phyloP scores from a whole-genome alignment of 2,329 filamentous ascomycete species.

The Monilinia laxa region DNA sequence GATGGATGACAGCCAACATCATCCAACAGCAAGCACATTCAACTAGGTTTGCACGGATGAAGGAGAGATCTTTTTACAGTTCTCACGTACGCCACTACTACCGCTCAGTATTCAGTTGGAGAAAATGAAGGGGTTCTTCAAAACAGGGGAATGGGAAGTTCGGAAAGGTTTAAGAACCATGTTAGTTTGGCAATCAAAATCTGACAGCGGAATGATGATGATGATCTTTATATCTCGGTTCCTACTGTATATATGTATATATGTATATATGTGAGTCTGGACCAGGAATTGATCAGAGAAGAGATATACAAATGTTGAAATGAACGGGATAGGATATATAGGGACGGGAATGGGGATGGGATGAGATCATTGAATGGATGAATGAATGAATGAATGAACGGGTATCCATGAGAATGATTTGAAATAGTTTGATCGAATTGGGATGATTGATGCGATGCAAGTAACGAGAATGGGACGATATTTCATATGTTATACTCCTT shows the following conservation, averaged over 20 bases:
- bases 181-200: slow-evolving; percentile 10
- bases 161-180: slow-evolving; percentile 13
- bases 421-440: slow-evolving; percentile 3
- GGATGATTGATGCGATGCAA: slow-evolving; percentile 9
- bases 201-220: neutral
- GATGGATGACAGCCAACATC: neutral
- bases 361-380: neutral
- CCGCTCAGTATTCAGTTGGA: too few species aligned
- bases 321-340: neutral
- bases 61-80: slow-evolving; percentile 16
- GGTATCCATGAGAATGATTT: neutral
- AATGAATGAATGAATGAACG: neutral
- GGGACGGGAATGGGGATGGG: too few species aligned
- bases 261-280: neutral
- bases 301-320: neutral
- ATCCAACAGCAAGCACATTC: slow-evolving; percentile 6
- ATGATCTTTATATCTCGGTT: slow-evolving; percentile 3
- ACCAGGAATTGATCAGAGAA: slow-evolving; percentile 1
- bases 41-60: slow-evolving; percentile 16
- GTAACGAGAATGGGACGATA: slow-evolving; percentile 18
- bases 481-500: neutral
- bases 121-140: slow-evolving; percentile 10
- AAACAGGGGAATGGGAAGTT: slow-evolving; percentile 17
- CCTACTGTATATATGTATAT: neutral
- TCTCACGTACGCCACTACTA: slow-evolving; percentile 10